These are phyloP conservation scores for Pyronema domesticum DNA, from an alignment of 495 filamentous ascomycete genomes.

Conservation along the genomic window DNA sequence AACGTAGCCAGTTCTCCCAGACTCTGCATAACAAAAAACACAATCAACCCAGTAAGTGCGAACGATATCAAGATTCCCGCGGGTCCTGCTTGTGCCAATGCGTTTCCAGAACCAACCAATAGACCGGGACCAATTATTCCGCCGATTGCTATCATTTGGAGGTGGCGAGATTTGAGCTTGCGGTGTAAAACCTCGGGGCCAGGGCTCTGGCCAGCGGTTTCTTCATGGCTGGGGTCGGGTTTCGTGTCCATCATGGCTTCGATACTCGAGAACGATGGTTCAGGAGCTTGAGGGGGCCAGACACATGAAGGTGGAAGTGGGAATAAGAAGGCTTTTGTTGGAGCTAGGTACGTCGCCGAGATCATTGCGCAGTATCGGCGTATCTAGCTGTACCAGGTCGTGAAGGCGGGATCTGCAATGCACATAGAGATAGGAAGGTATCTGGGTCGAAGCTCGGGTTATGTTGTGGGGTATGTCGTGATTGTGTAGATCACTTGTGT, in stretches of 20 bases:
- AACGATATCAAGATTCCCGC: conserved; percentile 48
- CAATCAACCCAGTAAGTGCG: conserved; percentile 40
- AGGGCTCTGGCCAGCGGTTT: neutral
- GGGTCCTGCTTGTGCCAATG: conserved; percentile 42
- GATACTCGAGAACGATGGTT: too few relatives aligned
- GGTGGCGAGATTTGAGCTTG: conserved; percentile 45
- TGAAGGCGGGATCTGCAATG: too few relatives aligned
- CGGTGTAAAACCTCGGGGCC: conserved; percentile 6
- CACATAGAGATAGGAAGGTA: too few relatives aligned
- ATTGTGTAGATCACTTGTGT: too few relatives aligned
- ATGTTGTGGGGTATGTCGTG: too few relatives aligned
- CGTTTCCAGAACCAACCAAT: conserved; percentile 42
- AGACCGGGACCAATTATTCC: conserved; percentile 40
- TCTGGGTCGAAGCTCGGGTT: too few relatives aligned
- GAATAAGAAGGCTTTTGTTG: neutral
- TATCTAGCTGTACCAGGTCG: too few relatives aligned
- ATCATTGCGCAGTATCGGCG: too few relatives aligned
- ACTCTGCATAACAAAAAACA: conserved; percentile 47
- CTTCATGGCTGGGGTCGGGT: neutral
- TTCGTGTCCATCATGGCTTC: too few relatives aligned
- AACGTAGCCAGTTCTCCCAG: conserved; percentile 41
- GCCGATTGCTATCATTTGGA: conserved; percentile 50
- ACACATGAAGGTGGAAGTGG: neutral
- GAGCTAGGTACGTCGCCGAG: too few relatives aligned
- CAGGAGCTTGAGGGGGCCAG: neutral